These are phyloP conservation scores for Botrytis paeoniae DNA, from an alignment of 2,329 filamentous ascomycete genomes.

Conservation along the genomic window DNA sequence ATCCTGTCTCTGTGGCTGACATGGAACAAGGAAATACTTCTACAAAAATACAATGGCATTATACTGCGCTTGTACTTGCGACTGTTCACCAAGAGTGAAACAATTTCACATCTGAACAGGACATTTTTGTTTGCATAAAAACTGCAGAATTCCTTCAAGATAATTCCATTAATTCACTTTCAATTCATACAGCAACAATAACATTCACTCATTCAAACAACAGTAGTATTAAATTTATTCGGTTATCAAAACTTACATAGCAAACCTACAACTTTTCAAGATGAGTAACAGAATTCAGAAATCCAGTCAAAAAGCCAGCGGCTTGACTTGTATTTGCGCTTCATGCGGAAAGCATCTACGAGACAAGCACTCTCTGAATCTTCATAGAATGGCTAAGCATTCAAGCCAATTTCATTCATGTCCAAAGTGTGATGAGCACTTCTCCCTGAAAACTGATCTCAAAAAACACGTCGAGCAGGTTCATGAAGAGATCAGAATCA, in stretches of 20 bases:
- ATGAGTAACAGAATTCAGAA: not conserved
- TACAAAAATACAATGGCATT: not conserved
- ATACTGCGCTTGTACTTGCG: not conserved
- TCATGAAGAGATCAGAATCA: not conserved
- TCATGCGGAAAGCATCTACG: not conserved
- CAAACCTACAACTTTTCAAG: not conserved
- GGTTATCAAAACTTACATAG: not conserved
- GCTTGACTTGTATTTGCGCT: not conserved
- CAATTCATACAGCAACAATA: not conserved
- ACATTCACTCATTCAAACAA: not conserved
- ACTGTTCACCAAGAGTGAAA: not conserved
- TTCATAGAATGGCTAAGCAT: not conserved
- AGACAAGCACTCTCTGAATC: not conserved
- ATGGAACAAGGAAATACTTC: not conserved
- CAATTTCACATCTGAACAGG: not conserved
- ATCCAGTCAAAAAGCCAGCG: not conserved
- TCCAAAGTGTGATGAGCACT: not conserved
- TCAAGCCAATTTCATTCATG: not conserved
- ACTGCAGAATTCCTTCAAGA: too few relatives aligned
- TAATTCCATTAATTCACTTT: not conserved
- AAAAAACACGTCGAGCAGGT: not conserved
- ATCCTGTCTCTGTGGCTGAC: not conserved
- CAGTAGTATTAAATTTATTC: not conserved
- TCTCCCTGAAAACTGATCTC: accelerated
- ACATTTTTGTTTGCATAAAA: not conserved